A percentile compares a stretch with the other conserved stretches of the same genome.
Evolutionary conservation across 177 flowering plant genomes (phyloP).

Genomic region (Telopea speciosissima): DNA sequence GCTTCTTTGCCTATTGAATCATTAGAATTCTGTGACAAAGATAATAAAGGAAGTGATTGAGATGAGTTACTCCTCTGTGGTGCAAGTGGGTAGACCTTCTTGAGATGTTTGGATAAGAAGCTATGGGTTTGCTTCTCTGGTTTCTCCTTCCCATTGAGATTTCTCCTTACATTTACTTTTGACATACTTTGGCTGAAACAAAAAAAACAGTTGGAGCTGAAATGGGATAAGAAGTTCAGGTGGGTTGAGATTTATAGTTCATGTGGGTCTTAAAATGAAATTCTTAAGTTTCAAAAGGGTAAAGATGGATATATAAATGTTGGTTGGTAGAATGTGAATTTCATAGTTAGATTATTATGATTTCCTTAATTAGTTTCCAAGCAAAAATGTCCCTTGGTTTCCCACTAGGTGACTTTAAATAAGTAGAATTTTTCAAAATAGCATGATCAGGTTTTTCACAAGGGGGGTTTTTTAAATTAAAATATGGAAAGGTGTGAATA

Average conservation of each 20-base stretch:
- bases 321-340: constrained; percentile 51
- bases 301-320: neutral
- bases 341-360: constrained; percentile 16
- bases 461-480: neutral
- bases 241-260: constrained; percentile 9
- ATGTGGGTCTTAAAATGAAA: constrained; percentile 2
- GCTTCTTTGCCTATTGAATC: constrained; percentile 44
- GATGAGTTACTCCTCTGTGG: constrained; percentile 53
- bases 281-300: constrained; percentile 4
- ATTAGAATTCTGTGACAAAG: constrained; percentile 50
- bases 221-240: constrained; percentile 5
- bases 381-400: constrained; percentile 12
- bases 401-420: neutral
- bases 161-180: constrained; percentile 33
- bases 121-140: constrained; percentile 23
- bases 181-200: constrained; percentile 43
- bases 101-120: constrained; percentile 53
- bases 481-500: no score
- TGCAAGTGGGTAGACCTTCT: constrained; percentile 73
- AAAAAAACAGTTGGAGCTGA: constrained; percentile 6
- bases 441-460: neutral
- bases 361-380: constrained; percentile 22
- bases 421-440: neutral
- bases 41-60: constrained; percentile 51
- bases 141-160: constrained; percentile 32